Base-by-base conservation (phyloP, 2,329 filamentous ascomycete genomes). In the Intubia oerlemansii region DNA sequence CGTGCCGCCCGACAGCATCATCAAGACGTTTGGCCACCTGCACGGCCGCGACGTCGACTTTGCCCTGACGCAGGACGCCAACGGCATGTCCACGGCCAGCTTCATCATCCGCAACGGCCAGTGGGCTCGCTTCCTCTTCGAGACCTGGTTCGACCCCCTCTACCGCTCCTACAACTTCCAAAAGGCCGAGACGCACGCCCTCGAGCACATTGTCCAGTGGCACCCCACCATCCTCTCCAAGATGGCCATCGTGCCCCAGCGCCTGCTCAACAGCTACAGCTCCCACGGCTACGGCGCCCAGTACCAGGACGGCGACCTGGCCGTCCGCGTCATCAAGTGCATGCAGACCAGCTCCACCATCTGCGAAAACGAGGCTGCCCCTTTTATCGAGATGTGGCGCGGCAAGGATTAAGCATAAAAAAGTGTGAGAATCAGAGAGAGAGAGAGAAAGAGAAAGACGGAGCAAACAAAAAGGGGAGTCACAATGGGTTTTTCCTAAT, bases 81-180 rank as follows among this genome's bases (percentile, higher is more conserved):
- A 78, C 20, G 84, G 85, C 5, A 47, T 98, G 30, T 68, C 69
- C 16, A 63, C 71, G 11, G 69, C 68, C 9, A 92, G 80, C 50
- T 75, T 92, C 36, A 56, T 95, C 10, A 47, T 98, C 10, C 63
- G 70, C 36, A 79, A 76, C 35, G 81, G 84, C 14, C 80, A 88
- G 31, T 98, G 85, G 80, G 77, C 79, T 25, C 77, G 76, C 44
- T 98, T 78, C 56, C 80, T 98, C 44, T 52, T 95, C 12, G 88
- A 98, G 47, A 76, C 79, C 1, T 98, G 88, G 88, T 91, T 88
- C 44, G 82, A 95, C 47, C 88, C 88, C 27, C 56, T 95, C 24
- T 98, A 91, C 52, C 65, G 85, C 37, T 78, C 63, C 39, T 98
- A 98, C 54, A 91, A 92, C 46, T 98, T 98, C 44, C 80, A 90